Conservation (phyloP, 2,329 filamentous ascomycete genomes). For the Colletotrichum sp. region DNA sequence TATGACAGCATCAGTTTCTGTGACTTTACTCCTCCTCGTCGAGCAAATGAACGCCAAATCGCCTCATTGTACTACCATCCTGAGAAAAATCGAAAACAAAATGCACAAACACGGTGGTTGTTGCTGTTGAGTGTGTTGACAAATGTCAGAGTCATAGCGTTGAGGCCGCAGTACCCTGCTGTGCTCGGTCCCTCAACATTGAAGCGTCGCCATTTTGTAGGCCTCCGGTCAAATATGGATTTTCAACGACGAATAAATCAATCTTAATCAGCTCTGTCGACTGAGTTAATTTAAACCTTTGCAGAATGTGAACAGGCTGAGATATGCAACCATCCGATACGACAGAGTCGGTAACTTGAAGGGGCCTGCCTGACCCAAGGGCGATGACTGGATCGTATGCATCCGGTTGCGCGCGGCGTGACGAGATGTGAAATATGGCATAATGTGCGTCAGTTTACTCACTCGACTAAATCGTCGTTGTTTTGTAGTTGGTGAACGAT, state of each 20-base stretch:
- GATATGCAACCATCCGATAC: background rate
- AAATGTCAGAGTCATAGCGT: background rate
- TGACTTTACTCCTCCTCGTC: background rate
- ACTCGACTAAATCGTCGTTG: background rate
- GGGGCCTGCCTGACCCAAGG: background rate
- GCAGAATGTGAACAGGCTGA: background rate
- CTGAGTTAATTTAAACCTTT: background rate
- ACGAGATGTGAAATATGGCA: background rate
- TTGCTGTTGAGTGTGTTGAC: background rate
- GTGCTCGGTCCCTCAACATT: background rate
- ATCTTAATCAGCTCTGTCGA: background rate
- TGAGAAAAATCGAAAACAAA: background rate
- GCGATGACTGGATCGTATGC: background rate
- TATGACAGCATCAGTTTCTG: background rate
- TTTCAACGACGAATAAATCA: background rate
- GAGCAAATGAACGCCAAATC: background rate
- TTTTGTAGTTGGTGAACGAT: rapidly evolving
- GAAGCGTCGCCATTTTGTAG: background rate
- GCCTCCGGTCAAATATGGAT: background rate
- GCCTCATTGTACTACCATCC: background rate
- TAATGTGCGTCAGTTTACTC: rapidly evolving
- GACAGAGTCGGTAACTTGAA: background rate
- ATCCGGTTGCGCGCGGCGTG: background rate
- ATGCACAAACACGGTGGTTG: background rate
- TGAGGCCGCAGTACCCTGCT: background rate